Evolutionary conservation across 2,329 filamentous ascomycete species (phyloP).

Genomic region (Hypoxylon sp.): DNA sequence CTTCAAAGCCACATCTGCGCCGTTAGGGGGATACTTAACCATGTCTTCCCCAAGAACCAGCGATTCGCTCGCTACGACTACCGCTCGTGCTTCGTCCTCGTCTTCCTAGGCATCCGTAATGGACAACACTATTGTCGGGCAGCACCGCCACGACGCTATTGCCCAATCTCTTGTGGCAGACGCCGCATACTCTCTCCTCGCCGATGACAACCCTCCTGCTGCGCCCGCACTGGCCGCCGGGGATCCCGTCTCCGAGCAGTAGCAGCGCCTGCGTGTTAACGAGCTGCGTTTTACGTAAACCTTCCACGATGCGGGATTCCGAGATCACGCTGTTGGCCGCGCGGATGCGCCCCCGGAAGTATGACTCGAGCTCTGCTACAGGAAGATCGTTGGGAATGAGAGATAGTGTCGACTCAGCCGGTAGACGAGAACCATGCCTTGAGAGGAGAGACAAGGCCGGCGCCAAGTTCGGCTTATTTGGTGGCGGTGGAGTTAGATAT

Average conservation of each 20-base stretch:
- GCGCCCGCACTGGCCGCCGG: slow-evolving; percentile 66
- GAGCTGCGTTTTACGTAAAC: slow-evolving; percentile 82
- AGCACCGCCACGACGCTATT: slow-evolving; percentile 92
- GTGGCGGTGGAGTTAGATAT: slow-evolving; percentile 85
- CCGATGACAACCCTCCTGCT: slow-evolving; percentile 81
- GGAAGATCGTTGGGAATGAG: slow-evolving; percentile 87
- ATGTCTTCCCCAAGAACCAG: slow-evolving; percentile 53
- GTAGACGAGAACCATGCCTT: slow-evolving; percentile 91
- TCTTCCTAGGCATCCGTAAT: slow-evolving; percentile 81
- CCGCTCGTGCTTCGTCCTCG: slow-evolving; percentile 57
- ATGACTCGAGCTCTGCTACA: slow-evolving; percentile 84
- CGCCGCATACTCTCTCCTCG: slow-evolving; percentile 90
- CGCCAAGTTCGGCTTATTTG: slow-evolving; percentile 78
- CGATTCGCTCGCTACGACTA: slow-evolving; percentile 52
- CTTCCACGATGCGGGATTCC: slow-evolving; percentile 82
- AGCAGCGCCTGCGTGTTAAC: slow-evolving; percentile 82
- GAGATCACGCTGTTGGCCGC: slow-evolving; percentile 86
- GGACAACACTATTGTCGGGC: slow-evolving; percentile 85
- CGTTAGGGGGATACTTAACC: slow-evolving; percentile 26
- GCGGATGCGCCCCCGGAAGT: slow-evolving; percentile 92
- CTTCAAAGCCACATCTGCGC: background rate
- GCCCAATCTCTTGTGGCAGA: slow-evolving; percentile 93
- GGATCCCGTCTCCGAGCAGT: slow-evolving; percentile 77
- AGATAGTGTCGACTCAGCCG: slow-evolving; percentile 86
- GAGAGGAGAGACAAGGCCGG: slow-evolving; percentile 91